Evolutionary conservation across 768 basidiomycete genomes (phyloP), one percentile per base, ranked within the genome.

Genomic region (Gloeophyllum trabeum): DNA sequence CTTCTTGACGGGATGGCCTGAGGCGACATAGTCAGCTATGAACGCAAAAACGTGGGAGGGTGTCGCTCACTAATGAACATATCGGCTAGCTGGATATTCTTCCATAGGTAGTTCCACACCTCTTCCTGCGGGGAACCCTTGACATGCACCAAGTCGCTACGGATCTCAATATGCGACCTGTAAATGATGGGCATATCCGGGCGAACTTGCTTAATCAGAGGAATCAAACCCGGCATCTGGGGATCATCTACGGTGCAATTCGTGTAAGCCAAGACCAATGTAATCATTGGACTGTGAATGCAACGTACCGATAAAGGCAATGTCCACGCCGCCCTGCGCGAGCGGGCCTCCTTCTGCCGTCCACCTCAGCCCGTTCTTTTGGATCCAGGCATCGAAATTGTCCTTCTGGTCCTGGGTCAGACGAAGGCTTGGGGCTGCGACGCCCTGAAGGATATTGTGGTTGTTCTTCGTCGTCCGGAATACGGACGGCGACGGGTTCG

Each of bases 381-480:
- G 67, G 46, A 91, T 91, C 92, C 91, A 94, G 5, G 80, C 73
- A 51, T 86, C 84, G 50, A 89, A 89, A 43, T 69, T 74, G 43
- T 78, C 77, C 63, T 90, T 87, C 40, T 82, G 79, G 43, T 81
- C 78, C 48, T 82, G 70, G 1, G 78, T 82, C 35, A 96, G 73
- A 46, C 86, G 81, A 39, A 89, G 70, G 46, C 76, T 76, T 6
- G 83, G 79, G 10, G 77, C 62, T 2, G 91, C 84, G 40, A 96
- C 92, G 47, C 92, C 92, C 76, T 96, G 91, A 19, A 94, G 69
- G 56, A 88, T 89, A 63, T 90, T 90, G 75, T 90, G 87, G 68
- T 89, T 89, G 86, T 89, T 88, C 71, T 87, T 87, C 49, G 90
- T 93, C 46, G 85, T 90, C 48, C 90, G 79, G 74, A 93, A 94